Base-by-base conservation (phyloP, 805 yeast genomes). In the Candida sonorensis region DNA sequence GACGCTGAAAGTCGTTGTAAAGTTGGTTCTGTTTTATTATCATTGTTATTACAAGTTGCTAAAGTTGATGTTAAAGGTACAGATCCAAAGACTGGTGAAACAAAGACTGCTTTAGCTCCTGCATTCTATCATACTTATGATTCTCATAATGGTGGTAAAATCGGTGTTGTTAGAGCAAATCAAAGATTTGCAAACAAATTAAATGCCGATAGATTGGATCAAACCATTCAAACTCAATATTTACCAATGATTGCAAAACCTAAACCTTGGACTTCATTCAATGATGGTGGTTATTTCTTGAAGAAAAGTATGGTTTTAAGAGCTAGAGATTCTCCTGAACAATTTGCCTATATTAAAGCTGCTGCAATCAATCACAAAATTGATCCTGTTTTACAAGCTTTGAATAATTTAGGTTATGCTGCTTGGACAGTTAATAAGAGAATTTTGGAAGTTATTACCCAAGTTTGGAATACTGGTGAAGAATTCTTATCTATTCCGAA, bases 211-310 rank as follows among this genome's bases (percentile, higher is more conserved):
- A 65, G 75, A 21, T 60, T 77, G 6, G 66, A 69, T 16, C 79
- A 80, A 31, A 67, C 82, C 1, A 75, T 82, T 4, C 56, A 70
- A 14, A 95, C 97, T 0, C 97, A 90, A 55, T 67, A 73, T 40
- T 65, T 92, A 32, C 98, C 98, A 7, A 92, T 92, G 98, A 65
- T 92, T 30, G 81, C 83, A 7, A 74, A 76, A 40, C 98, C 98
- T n/a, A 65, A 77, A 34, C 85, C 86, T 5, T 92, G 98, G 98
- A 69, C 76, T 1, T 61, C 75, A 9, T 78, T 79, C 72, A 77
- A 79, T 48, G 72, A 72, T 35, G 98, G 98, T 44, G 98, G 97
- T 0, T 88, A 85, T 49, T 64, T 72, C 37, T 78, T 76, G 49
- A 66, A 81, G 10, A 75, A 72, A 40, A 67, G 75, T 12, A 59